Conservation (phyloP, 2,329 filamentous ascomycete species). For the Orbilia quercus region DNA sequence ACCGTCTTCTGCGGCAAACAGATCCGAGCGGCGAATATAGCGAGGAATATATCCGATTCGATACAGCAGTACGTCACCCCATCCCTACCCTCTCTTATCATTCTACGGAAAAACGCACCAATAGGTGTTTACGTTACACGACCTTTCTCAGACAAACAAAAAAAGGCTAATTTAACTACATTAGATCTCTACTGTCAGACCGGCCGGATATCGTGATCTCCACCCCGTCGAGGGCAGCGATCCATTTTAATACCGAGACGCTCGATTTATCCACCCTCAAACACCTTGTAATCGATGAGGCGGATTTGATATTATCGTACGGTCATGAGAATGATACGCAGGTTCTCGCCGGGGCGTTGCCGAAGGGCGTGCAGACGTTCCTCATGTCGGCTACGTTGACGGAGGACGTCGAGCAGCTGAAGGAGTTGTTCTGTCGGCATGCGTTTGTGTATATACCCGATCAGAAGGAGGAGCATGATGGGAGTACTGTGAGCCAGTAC, state of each 20-base stretch:
- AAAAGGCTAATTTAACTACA: not conserved
- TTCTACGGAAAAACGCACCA: no score
- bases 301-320: conserved; percentile 91
- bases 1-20: conserved; percentile 86
- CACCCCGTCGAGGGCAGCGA: conserved; percentile 84
- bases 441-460: conserved; percentile 80
- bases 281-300: conserved; percentile 90
- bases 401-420: conserved; percentile 84
- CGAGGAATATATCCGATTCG: conserved; percentile 87
- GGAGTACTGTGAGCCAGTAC: conserved; percentile 83
- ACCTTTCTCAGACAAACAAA: no score
- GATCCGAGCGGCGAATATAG: conserved; percentile 83
- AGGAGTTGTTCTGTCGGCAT: conserved; percentile 83
- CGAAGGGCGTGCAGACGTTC: conserved; percentile 86
- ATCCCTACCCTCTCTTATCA: no score
- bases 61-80: conserved; percentile 71
- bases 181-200: conserved; percentile 83
- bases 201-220: conserved; percentile 89
- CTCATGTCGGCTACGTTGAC: conserved; percentile 94
- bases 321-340: conserved; percentile 92
- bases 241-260: conserved; percentile 73
- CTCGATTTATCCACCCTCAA: conserved; percentile 72
- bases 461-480: conserved; percentile 75
- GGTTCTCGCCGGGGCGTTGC: conserved; percentile 79
- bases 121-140: no score